Conservation (phyloP, 768 basidiomycete genomes). For the Hemileccinum impolitum region DNA sequence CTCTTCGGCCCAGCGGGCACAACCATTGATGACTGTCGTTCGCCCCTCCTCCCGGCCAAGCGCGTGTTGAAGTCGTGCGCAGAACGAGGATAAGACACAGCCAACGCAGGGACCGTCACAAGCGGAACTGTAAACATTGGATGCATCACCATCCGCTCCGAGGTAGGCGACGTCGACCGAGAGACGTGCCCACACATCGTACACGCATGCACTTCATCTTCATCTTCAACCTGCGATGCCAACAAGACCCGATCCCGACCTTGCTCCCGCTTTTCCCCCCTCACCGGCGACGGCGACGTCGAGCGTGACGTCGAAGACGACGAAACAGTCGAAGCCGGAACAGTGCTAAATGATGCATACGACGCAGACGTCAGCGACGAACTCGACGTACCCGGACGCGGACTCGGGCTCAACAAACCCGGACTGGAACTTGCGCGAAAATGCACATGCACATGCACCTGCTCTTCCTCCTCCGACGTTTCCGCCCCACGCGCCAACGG, state of each 20-base stretch:
- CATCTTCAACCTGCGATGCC: background rate
- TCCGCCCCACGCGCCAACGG: conserved; percentile 2
- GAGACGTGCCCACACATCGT: conserved; percentile 19
- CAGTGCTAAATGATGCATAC: conserved; percentile 21
- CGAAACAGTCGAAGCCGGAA: conserved; percentile 14
- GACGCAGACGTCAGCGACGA: conserved; percentile 21
- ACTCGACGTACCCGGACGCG: conserved; percentile 19
- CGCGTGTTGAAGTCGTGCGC: background rate
- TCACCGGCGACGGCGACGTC: conserved; percentile 7
- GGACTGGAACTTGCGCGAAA: background rate
- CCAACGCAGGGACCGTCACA: conserved; percentile 18
- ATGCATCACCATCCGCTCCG: conserved; percentile 8
- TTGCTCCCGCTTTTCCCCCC: background rate
- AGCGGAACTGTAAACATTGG: conserved; percentile 32
- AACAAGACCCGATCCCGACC: background rate
- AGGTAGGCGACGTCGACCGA: background rate
- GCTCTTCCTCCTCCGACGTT: conserved; percentile 6
- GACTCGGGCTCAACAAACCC: background rate
- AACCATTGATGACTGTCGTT: background rate
- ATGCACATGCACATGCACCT: background rate
- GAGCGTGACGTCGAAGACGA: conserved; percentile 15
- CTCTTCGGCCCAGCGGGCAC: background rate
- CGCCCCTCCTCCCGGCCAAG: background rate
- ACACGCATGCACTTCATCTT: conserved; percentile 4
- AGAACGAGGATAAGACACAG: background rate